Evolutionary conservation across 1,284 basidiomycete genomes (phyloP), one percentile per base, ranked within the genome.

Genomic region (Phylloporus gajari): DNA sequence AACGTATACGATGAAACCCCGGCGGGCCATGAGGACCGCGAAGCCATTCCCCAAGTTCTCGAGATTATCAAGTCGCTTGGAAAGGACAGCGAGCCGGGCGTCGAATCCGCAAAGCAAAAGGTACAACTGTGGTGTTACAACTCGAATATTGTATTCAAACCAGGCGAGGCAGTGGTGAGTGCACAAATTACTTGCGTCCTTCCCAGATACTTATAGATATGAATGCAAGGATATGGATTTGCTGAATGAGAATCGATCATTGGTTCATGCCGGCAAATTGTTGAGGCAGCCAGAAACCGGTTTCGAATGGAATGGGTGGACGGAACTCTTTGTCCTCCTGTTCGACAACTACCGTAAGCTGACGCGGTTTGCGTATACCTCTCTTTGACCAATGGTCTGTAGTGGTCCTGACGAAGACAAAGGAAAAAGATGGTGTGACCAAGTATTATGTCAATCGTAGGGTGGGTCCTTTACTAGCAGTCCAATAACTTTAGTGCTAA

Each of bases 281-380:
- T 87, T 94, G 69, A 89, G 95, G 60, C 95, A 97, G 77, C 93
- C 95, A 23, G 96, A 97, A 71, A 93, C 90, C n/a, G 91, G 92
- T 21, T 91, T 94, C 70, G 92, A 93, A 80, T 91, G 90, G 86
- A 92, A 88, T 75, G 93, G 91, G 42, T 97, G 95, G 94, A 92
- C 90, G 62, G 96, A 98, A 78, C 85, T 97, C 5, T 93, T 93
- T 75, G 93, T 96, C 6, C 87, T 98, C 70, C 85, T 98, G 7
- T 97, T 98, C 80, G 97, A 98, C 81, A 95, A 97, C 81, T 98
- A 97, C 78, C 83, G 95, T 96, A 77, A 82, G 94, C 86, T 32
- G 44, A 6, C 51, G 40, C 51, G 56, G 51, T 48, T 17, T 53
- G 64, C 13, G 60, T 68, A 42, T 40, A 38, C 46, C 46, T 42